phyloP scores from a whole-genome alignment of 129 eudicot genomes.

The Chrysanthemum lavandulifolium region DNA sequence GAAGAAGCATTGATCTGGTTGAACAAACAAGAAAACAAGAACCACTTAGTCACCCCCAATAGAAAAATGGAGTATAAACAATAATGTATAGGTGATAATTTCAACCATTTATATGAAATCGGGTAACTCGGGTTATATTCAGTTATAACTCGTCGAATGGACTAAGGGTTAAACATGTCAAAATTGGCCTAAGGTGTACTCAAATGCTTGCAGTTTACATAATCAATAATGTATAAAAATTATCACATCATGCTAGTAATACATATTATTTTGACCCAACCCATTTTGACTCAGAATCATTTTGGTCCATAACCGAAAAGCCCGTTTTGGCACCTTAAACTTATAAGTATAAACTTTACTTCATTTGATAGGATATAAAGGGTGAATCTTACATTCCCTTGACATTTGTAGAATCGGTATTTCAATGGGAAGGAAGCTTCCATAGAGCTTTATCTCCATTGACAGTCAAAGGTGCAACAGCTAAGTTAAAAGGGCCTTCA shows the following conservation, averaged over 20 bases:
- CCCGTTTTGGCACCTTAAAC: neutral
- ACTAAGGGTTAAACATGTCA: neutral
- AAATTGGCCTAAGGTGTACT: neutral
- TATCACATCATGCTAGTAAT: neutral
- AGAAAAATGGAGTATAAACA: neutral
- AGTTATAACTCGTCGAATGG: neutral
- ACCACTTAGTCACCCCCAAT: neutral
- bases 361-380: neutral
- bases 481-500: constrained; percentile 95
- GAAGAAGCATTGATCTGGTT: constrained; percentile 96
- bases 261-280: neutral
- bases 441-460: constrained; percentile 98
- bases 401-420: constrained; percentile 59
- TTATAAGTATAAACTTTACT: neutral
- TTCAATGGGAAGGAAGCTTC: constrained; percentile 81
- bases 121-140: neutral
- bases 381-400: constrained; percentile 82
- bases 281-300: neutral
- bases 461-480: constrained; percentile 83
- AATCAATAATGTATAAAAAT: too few relatives aligned
- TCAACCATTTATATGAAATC: neutral
- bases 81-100: neutral
- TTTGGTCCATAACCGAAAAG: neutral
- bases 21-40: constrained; percentile 4
- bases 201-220: neutral